phyloP scores from a whole-genome alignment of 2,329 filamentous ascomycete species.

The Saccharata proteae region DNA sequence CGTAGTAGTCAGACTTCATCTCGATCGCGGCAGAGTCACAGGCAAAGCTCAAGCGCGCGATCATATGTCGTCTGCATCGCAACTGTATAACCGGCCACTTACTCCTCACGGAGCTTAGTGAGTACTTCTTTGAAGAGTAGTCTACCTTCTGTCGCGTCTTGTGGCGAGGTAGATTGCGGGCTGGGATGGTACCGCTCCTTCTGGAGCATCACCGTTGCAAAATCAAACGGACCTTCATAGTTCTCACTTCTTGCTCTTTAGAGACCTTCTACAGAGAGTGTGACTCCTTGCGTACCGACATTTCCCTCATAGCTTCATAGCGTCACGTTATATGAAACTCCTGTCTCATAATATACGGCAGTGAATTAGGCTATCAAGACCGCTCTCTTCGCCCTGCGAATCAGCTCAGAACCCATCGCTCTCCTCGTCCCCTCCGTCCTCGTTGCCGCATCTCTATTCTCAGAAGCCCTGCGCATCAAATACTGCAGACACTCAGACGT shows the following conservation, averaged over 20 bases:
- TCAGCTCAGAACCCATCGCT: constrained; percentile 41
- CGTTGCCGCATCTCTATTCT: constrained; percentile 49
- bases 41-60: neutral
- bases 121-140: constrained; percentile 35
- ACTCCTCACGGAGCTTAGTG: constrained; percentile 26
- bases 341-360: too few relatives aligned
- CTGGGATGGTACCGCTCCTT: constrained; percentile 20
- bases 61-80: constrained; percentile 5
- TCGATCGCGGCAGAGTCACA: neutral
- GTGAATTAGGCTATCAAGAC: constrained; percentile 17
- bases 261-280: constrained; percentile 32
- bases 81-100: constrained; percentile 31
- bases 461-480: constrained; percentile 43
- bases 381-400: constrained; percentile 22
- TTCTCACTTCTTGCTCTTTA: constrained; percentile 39
- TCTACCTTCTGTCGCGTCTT: constrained; percentile 35
- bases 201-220: constrained; percentile 33
- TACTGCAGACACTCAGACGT: constrained; percentile 70
- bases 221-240: constrained; percentile 41
- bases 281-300: constrained; percentile 44
- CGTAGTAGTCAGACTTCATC: too few relatives aligned
- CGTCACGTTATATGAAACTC: too few relatives aligned
- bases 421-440: constrained; percentile 40
- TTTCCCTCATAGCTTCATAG: too few relatives aligned
- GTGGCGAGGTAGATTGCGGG: constrained; percentile 31